Conservation (phyloP, 306 rosid genomes). For the Parietaria judaica region DNA sequence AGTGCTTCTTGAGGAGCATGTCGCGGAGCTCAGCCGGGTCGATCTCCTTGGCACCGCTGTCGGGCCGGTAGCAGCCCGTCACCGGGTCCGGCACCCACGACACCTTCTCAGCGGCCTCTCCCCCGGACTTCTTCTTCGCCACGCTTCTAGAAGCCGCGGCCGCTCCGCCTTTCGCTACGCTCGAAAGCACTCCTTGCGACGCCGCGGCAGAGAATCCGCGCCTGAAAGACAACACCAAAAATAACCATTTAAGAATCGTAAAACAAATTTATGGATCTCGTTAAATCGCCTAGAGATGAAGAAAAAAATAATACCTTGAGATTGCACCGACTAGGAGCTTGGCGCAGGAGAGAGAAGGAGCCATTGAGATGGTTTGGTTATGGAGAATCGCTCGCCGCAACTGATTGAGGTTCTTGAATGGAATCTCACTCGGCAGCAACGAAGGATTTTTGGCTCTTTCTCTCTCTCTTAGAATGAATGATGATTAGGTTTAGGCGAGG, state of each 20-base stretch:
- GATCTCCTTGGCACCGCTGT: constrained; percentile 43
- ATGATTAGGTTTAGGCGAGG: neutral
- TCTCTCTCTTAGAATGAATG: neutral
- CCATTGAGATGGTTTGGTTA: constrained; percentile 20
- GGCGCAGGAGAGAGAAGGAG: constrained; percentile 67
- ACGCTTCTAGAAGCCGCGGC: constrained; percentile 17
- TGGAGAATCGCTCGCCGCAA: constrained; percentile 23
- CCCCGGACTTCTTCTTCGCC: constrained; percentile 35
- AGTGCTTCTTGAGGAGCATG: constrained; percentile 40
- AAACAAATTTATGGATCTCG: neutral
- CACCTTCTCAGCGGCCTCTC: constrained; percentile 42
- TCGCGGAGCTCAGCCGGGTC: constrained; percentile 79
- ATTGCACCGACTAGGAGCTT: constrained; percentile 46
- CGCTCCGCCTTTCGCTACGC: constrained; percentile 26
- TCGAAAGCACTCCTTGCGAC: constrained; percentile 36
- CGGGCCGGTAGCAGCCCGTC: constrained; percentile 79
- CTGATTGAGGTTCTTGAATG: neutral
- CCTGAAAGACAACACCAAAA: constrained; percentile 20
- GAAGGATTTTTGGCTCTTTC: constrained; percentile 10
- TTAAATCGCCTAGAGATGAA: neutral
- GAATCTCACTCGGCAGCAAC: constrained; percentile 27
- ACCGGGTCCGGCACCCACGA: constrained; percentile 89
- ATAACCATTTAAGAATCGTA: neutral
- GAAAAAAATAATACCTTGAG: constrained; percentile 32
- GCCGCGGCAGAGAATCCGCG: constrained; percentile 59